A percentile compares a stretch with the other conserved stretches of the same genome.
Conservation (phyloP, 148 eudicot species). For the Rhododendron griersonianum region DNA sequence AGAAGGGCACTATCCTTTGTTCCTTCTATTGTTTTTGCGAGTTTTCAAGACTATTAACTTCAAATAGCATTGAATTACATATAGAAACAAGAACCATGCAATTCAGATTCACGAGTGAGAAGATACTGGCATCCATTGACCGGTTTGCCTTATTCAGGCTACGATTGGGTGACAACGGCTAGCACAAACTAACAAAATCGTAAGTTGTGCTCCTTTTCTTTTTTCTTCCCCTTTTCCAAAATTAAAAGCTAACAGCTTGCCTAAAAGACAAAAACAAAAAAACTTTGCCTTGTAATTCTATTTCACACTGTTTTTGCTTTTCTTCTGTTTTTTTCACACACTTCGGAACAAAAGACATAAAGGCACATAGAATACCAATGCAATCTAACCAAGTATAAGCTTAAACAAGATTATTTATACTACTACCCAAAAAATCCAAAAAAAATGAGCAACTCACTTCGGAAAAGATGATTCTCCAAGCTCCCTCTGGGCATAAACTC, state of each 20-base stretch:
- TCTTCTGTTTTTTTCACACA: not conserved
- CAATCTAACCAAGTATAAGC: not conserved
- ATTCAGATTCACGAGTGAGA: not conserved
- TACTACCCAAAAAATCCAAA: not conserved
- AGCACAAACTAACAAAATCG: not conserved
- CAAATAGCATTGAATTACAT: not conserved
- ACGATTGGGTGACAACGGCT: not conserved
- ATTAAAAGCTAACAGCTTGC: not conserved
- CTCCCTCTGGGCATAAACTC: slow-evolving; percentile 39
- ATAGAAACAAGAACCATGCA: no score
- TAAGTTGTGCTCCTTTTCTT: not conserved
- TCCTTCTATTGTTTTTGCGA: no score
- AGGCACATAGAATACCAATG: not conserved
- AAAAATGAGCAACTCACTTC: slow-evolving; percentile 23
- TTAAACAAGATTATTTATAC: not conserved
- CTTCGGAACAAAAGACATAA: not conserved
- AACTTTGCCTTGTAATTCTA: not conserved
- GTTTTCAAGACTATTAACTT: not conserved
- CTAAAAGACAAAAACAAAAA: not conserved
- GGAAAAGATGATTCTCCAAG: slow-evolving; percentile 36
- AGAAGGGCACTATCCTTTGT: not conserved
- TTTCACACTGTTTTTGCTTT: not conserved
- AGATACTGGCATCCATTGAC: not conserved
- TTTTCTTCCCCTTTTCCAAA: not conserved
- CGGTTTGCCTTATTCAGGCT: not conserved